Conservation (phyloP, 331 rosid genomes). For the Quercus phellos region DNA sequence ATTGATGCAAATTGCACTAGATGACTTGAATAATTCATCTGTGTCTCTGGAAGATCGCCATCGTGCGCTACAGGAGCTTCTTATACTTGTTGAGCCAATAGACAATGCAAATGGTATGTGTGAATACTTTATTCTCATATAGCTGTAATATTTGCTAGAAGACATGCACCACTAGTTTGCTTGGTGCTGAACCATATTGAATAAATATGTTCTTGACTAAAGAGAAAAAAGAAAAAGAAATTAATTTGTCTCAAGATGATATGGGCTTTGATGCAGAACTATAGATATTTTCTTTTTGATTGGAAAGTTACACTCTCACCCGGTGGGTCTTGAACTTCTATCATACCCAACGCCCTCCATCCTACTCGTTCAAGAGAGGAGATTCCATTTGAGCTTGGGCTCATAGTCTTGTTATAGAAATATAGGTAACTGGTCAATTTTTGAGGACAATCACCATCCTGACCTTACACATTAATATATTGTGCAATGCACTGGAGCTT, state of each 20-base stretch:
- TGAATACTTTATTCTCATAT: neutral
- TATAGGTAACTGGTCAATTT: neutral
- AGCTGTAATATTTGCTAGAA: neutral
- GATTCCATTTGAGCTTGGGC: neutral
- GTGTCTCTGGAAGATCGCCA: slow-evolving; percentile 61
- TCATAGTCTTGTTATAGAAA: neutral
- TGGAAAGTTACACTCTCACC: too few relatives aligned
- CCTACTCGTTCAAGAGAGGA: neutral
- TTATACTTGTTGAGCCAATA: slow-evolving; percentile 72
- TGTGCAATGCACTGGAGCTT: neutral
- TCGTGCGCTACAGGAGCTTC: slow-evolving; percentile 75
- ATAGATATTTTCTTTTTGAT: too few relatives aligned
- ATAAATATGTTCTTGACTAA: neutral
- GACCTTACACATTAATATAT: neutral
- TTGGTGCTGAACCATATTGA: neutral
- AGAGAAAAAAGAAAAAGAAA: neutral
- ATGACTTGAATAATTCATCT: slow-evolving; percentile 69
- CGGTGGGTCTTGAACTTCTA: too few relatives aligned
- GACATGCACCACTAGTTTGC: neutral
- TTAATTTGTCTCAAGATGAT: neutral
- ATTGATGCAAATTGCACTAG: slow-evolving; percentile 68
- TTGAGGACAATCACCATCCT: neutral
- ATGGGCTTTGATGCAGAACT: neutral
- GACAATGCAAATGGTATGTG: slow-evolving; percentile 77
- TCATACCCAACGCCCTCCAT: too few relatives aligned